Base-by-base conservation (phyloP, 768 basidiomycete genomes). In the Naganishia vishniacii region DNA sequence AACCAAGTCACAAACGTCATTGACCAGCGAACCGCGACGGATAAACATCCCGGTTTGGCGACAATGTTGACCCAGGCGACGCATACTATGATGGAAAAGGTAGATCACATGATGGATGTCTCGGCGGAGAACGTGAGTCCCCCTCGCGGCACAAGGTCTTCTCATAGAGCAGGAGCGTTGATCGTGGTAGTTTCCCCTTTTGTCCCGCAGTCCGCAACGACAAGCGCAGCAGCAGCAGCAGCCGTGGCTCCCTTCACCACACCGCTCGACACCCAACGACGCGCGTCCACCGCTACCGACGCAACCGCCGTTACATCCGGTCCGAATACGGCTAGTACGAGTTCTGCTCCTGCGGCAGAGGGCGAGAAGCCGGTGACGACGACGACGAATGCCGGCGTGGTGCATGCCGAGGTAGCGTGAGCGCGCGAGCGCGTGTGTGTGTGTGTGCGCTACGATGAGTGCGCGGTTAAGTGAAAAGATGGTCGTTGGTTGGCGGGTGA, bases 321-420 rank as follows among this genome's bases (percentile, higher is more conserved):
- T 4, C 53, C 53, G 2, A 56, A 56, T 34, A 56, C 53, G 4
- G 53, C 53, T 20, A 56, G 53, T 34, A 56, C 53, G 53, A 40
- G 34, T 37, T 56, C 53, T 34, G 53, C 53, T 0, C 53, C 53
- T 2, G 31, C 16, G 53, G 3, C 6, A 20, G 53, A 56, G 53
- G 53, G 53, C 26, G 53, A 56, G 18, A 56, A 56, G 23, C 69
- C 72, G 12, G 67, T 75, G 11, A 47, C 47, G 40, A 75, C 73
- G 3, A 75, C 73, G 15, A 75, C 73, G 62, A 75, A 75, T 66
- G 61, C 71, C 37, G n/a, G n/a, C n/a, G 68, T 75, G 12, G 71
- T 72, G 20, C 73, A 75, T 59, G 37, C 66, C 31, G 62, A 32
- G 9, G 29, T 23, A 5, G 48, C 61, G 12, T 56, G 37, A 44